Conservation (phyloP, 768 basidiomycete genomes). For the Phaffia australis region DNA sequence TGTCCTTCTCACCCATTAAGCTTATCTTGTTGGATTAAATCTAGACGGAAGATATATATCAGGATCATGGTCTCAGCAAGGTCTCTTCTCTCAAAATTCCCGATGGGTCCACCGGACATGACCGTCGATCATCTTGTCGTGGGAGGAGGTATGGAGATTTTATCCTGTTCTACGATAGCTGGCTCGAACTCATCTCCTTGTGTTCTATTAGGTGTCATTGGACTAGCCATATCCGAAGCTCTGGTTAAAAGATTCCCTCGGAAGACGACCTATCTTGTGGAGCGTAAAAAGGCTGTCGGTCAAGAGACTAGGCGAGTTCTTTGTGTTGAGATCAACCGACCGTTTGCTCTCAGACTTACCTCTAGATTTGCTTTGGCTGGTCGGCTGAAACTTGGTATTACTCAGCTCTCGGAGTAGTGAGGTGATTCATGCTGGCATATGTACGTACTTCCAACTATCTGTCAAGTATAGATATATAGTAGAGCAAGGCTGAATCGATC, state of each 20-base stretch:
- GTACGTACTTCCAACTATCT: not conserved
- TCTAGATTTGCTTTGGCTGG: too few species aligned
- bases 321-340: not conserved
- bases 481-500: slow-evolving; percentile 15
- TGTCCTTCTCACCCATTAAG: too few species aligned
- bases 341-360: too few species aligned
- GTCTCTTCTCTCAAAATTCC: not conserved
- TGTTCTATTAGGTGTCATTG: slow-evolving; percentile 52
- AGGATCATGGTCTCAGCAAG: not conserved
- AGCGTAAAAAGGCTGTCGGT: slow-evolving; percentile 61
- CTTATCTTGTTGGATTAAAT: too few species aligned
- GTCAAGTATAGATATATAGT: slow-evolving; percentile 25
- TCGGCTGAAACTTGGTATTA: too few species aligned
- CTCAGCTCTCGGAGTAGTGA: slow-evolving; percentile 82
- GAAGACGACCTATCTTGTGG: slow-evolving; percentile 68
- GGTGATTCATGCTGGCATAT: slow-evolving; percentile 75
- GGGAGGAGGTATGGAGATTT: slow-evolving; percentile 56
- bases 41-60: too few species aligned
- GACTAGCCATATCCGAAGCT: slow-evolving; percentile 71
- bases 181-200: not conserved
- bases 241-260: slow-evolving; percentile 54
- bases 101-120: slow-evolving; percentile 18
- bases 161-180: not conserved
- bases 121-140: slow-evolving; percentile 74
- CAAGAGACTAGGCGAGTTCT: slow-evolving; percentile 67